These are phyloP conservation scores for Taiozyma sp. DNA, from an alignment of 1,139 yeast species.

Conservation along the genomic window DNA sequence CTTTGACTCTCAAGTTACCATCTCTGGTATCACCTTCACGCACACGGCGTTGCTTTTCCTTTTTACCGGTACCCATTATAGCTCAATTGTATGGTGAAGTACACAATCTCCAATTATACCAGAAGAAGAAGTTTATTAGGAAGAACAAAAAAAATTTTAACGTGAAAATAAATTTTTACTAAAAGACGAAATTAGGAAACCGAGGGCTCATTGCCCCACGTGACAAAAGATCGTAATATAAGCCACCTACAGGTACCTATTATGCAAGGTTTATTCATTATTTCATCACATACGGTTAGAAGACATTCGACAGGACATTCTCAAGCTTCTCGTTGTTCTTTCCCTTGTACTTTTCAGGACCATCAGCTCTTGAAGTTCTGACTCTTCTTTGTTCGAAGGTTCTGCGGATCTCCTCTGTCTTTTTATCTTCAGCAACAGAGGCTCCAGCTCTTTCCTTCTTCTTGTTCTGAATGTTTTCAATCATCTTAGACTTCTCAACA, in stretches of 20 bases:
- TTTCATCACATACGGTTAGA: slow-evolving; percentile 6
- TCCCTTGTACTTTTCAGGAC: slow-evolving; percentile 43
- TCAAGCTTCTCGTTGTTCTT: slow-evolving; percentile 19
- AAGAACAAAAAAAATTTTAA: slow-evolving; percentile 1
- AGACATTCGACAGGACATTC: slow-evolving; percentile 17
- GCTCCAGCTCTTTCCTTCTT: slow-evolving; percentile 25
- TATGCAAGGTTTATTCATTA: background rate
- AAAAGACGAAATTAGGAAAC: background rate
- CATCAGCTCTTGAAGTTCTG: slow-evolving; percentile 61
- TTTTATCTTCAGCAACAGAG: slow-evolving; percentile 23
- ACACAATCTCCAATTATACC: background rate
- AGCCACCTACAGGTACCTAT: too few relatives aligned
- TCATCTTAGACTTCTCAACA: slow-evolving; percentile 83
- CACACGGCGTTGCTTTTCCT: slow-evolving; percentile 80
- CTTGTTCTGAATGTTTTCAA: slow-evolving; percentile 59
- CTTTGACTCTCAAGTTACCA: slow-evolving; percentile 91
- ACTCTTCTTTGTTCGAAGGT: slow-evolving; percentile 61
- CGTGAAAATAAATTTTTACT: background rate
- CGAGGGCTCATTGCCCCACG: slow-evolving; percentile 9
- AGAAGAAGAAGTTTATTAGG: background rate
- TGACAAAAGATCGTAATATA: slow-evolving; percentile 1
- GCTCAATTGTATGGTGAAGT: background rate
- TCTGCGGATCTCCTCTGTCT: slow-evolving; percentile 37
- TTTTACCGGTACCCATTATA: slow-evolving; percentile 87
- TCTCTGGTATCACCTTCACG: slow-evolving; percentile 81